These are phyloP conservation scores for Ceratopteris richardii DNA, from an alignment of 75 land plant species.

Conservation along the genomic window DNA sequence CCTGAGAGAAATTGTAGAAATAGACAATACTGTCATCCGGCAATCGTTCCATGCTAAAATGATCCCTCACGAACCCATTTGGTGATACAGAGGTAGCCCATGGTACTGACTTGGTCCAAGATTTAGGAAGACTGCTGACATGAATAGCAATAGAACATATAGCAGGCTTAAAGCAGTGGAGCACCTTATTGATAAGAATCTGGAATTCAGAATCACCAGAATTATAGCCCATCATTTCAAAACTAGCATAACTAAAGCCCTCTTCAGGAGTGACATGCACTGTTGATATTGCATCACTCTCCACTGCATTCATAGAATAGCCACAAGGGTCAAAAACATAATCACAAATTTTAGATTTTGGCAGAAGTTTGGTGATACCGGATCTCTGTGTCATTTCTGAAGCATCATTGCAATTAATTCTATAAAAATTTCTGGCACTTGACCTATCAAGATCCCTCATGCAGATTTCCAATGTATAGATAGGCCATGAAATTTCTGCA, in stretches of 20 bases:
- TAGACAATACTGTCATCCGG: neutral
- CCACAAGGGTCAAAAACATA: slow-evolving; percentile 89
- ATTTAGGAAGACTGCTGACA: slow-evolving; percentile 12
- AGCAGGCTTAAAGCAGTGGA: slow-evolving; percentile 48
- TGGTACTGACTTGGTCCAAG: neutral
- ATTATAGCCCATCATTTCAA: slow-evolving; percentile 61
- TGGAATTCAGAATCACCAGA: slow-evolving; percentile 15
- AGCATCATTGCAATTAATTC: slow-evolving; percentile 27
- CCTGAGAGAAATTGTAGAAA: neutral
- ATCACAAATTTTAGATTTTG: slow-evolving; percentile 58
- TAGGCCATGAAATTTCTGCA: neutral
- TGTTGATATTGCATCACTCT: slow-evolving; percentile 51
- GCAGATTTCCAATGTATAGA: slow-evolving; percentile 64
- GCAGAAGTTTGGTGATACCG: slow-evolving; percentile 52
- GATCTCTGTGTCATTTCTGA: slow-evolving; percentile 47
- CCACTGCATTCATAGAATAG: slow-evolving; percentile 73
- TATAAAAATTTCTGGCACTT: slow-evolving; percentile 52
- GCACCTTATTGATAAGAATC: slow-evolving; percentile 40
- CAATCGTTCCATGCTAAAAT: slow-evolving; percentile 1
- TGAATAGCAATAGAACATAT: slow-evolving; percentile 50
- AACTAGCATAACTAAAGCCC: slow-evolving; percentile 86
- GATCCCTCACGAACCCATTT: neutral
- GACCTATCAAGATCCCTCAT: slow-evolving; percentile 54
- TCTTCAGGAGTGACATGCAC: slow-evolving; percentile 83
- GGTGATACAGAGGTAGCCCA: slow-evolving; percentile 1